Evolutionary conservation across 306 rosid genomes (phyloP), one percentile per base, ranked within the genome.

Genomic region (Acacia melanoxylon): DNA sequence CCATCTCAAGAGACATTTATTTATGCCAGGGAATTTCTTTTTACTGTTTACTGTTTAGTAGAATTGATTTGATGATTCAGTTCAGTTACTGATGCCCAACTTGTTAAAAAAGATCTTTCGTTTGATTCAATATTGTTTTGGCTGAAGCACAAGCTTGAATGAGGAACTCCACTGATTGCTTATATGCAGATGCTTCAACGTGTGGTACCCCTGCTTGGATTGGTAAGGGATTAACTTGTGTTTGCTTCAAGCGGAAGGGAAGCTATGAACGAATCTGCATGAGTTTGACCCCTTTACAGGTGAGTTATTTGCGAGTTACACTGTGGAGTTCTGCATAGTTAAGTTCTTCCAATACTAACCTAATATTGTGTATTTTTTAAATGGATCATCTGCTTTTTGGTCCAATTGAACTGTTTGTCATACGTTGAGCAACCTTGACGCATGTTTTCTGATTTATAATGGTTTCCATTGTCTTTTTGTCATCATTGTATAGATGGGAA

Each of bases 201-300:
- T 88, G 89, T 75, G 98, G 87, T 27, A 66, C 94, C 27, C 91
- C 94, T 7, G 75, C 89, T 19, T 90, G 97, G 97, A 94, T 94
- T 75, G 97, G 92, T 27, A 94, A 90, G 83, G 97, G 98, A 63
- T 90, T 94, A 67, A 89, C 92, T 69, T 91, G 97, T 86, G 97
- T 92, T 82, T 94, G 98, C 89, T 94, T 94, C 92, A 92, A 90
- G 89, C 83, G 89, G 48, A 92, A 86, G 89, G 98, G 96, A 85
- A 87, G 77, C 71, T 87, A 85, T 70, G 89, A 92, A 45, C 81
- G 90, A 46, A 76, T 94, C 78, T 91, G 91, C 87, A 76, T 87
- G 44, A 89, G 74, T 86, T 84, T 91, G 88, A 92, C 93, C 52
- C 97, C 95, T 76, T 85, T 84, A 48, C 95, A 92, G 98, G 98